Evolutionary conservation across 257 asterid species (phyloP).

Genomic region (Primulina tabacum): DNA sequence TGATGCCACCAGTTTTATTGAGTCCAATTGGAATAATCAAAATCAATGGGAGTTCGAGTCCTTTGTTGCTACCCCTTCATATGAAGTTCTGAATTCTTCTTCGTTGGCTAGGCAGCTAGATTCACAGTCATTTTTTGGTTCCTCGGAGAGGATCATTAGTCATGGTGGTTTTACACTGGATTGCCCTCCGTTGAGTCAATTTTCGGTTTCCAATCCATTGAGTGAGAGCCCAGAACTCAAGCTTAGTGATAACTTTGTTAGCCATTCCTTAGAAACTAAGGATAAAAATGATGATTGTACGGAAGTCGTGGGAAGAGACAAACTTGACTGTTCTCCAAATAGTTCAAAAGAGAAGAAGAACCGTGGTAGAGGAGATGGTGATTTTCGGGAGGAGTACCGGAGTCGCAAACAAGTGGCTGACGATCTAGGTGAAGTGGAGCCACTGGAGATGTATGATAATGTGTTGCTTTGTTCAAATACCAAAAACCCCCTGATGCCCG

Average conservation of each 20-base stretch:
- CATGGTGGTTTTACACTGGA: background rate
- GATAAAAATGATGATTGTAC: background rate
- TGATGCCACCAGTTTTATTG: constrained; percentile 25
- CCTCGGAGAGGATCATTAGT: background rate
- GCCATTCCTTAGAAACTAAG: background rate
- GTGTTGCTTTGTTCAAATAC: constrained; percentile 39
- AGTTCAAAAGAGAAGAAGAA: constrained; percentile 32
- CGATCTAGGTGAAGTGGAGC: constrained; percentile 27
- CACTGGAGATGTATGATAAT: constrained; percentile 41
- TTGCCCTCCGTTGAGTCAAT: background rate
- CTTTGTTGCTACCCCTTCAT: constrained; percentile 5
- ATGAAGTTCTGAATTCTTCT: background rate
- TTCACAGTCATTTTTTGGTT: constrained; percentile 1
- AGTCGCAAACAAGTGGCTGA: constrained; percentile 36
- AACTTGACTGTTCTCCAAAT: constrained; percentile 12
- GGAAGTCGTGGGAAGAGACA: background rate
- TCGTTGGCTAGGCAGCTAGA: constrained; percentile 3
- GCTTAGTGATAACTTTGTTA: background rate
- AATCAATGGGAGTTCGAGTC: constrained; percentile 17
- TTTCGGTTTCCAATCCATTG: background rate
- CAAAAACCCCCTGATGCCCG: background rate
- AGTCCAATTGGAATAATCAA: constrained; percentile 8
- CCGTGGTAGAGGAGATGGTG: constrained; percentile 31
- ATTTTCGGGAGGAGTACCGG: constrained; percentile 21
- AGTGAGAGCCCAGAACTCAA: background rate